Evolutionary conservation across 1,284 basidiomycete genomes (phyloP).

Genomic region (Vanrija sp.): DNA sequence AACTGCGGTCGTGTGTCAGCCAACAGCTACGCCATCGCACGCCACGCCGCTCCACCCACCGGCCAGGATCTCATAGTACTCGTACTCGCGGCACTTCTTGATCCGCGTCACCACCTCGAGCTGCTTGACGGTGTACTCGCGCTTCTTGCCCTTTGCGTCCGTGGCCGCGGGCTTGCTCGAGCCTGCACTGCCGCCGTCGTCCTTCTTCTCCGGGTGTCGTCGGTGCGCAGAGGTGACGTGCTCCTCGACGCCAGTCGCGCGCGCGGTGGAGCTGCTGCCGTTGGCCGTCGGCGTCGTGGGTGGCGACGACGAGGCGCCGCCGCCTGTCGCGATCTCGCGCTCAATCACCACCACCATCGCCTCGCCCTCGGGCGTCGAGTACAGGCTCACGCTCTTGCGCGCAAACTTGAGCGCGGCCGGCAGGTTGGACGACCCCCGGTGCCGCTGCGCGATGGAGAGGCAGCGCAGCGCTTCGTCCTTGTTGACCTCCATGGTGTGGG

Average conservation of each 20-base stretch:
- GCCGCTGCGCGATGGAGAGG: slow-evolving; percentile 69
- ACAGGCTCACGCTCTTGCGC: slow-evolving; percentile 81
- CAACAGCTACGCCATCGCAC: not conserved
- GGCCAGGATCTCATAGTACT: slow-evolving; percentile 90
- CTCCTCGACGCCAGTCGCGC: slow-evolving; percentile 45
- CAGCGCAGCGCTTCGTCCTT: slow-evolving; percentile 82
- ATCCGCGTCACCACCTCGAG: slow-evolving; percentile 81
- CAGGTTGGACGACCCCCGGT: slow-evolving; percentile 67
- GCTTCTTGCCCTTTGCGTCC: slow-evolving; percentile 53
- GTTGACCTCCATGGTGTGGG: slow-evolving; percentile 70
- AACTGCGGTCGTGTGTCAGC: slow-evolving; percentile 46
- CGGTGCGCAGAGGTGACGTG: slow-evolving; percentile 44
- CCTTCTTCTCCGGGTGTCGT: slow-evolving; percentile 13
- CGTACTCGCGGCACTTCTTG: slow-evolving; percentile 74
- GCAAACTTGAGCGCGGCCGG: slow-evolving; percentile 81
- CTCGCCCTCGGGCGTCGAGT: slow-evolving; percentile 73
- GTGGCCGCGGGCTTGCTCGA: not conserved
- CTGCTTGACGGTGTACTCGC: slow-evolving; percentile 85
- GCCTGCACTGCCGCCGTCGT: not conserved
- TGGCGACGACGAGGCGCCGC: slow-evolving; percentile 18
- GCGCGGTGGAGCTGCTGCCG: slow-evolving; percentile 18
- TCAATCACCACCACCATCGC: slow-evolving; percentile 48
- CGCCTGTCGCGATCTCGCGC: slow-evolving; percentile 29
- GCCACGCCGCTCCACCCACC: slow-evolving; percentile 31
- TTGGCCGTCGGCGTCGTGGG: slow-evolving; percentile 1